phyloP scores from a whole-genome alignment of 2,329 filamentous ascomycete species.

The Pleomassaria siparia region DNA sequence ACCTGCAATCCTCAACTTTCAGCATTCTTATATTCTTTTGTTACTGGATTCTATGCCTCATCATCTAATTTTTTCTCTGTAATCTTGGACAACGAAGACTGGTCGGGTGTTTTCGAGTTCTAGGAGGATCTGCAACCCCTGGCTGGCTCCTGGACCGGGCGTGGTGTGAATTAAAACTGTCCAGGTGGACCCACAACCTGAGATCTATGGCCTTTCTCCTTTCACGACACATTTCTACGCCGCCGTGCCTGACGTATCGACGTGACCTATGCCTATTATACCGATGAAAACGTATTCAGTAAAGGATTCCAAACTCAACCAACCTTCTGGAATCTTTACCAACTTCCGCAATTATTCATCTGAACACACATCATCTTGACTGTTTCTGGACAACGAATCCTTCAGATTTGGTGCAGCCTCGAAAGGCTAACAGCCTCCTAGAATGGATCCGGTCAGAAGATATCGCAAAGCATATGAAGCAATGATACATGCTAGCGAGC shows the following conservation, averaged over 20 bases:
- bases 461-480: conserved; percentile 42
- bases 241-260: background rate
- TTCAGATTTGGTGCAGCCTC: background rate
- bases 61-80: background rate
- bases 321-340: background rate
- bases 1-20: background rate
- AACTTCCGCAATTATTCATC: background rate
- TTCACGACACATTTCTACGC: background rate
- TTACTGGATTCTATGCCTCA: background rate
- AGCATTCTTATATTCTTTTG: background rate
- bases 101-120: background rate
- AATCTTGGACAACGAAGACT: background rate
- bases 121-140: background rate
- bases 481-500: conserved; percentile 38
- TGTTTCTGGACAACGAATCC: background rate
- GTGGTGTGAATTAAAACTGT: conserved; percentile 4
- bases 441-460: conserved; percentile 39
- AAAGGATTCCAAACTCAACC: background rate
- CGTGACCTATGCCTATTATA: background rate
- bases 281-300: background rate
- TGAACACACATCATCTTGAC: background rate
- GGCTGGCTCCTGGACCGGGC: conserved; percentile 1
- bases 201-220: conserved; percentile 4
- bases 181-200: background rate
- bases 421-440: conserved; percentile 10